Evolutionary conservation across 2,329 filamentous ascomycete species (phyloP), one percentile per base, ranked within the genome.

Genomic region (Scedosporium aurantiacum): DNA sequence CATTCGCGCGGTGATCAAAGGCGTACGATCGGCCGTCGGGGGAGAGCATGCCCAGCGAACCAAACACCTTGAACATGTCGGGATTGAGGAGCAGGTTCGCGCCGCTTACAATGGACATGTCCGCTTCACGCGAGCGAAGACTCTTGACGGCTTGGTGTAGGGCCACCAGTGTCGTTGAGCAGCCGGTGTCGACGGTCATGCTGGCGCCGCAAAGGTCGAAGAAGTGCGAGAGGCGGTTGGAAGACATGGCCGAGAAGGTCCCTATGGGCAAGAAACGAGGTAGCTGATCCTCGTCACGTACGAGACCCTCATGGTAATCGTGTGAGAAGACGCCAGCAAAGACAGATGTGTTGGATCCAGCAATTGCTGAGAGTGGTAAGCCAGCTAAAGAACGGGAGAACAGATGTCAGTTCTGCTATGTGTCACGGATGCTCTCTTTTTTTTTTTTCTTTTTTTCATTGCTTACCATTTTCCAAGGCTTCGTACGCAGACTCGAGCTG

Each of bases 161-260:
- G 0, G 79, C 78, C 3, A 82, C 77, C 21, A 85, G 72, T 57
- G 78, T 80, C 10, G 77, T 78, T 25, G 81, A 84, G 68, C 83
- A 86, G 21, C 80, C 83, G 0, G 83, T 85, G 60, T 85, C 82
- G 14, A 85, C 70, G 0, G 80, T 83, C 68, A 84, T 75, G 65
- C 79, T 82, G 1, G 82, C 79, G 0, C 82, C 82, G 12, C 75
- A 73, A 16, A 84, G 70, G 64, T 84, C 77, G 68, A 81, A 82
- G 62, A 74, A 78, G 66, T 83, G 80, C 0, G 80, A 83, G 12
- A 84, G 74, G 0, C 81, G 75, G 65, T 84, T 84, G 2, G 80
- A 75, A 69, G 82, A 73, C 60, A 82, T 79, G 63, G 79, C 78
- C 55, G 77, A 76, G 3, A 78, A 78, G 21, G 77, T 79, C 5